Conservation (phyloP, 768 basidiomycete genomes). For the Suillus subalutaceus region DNA sequence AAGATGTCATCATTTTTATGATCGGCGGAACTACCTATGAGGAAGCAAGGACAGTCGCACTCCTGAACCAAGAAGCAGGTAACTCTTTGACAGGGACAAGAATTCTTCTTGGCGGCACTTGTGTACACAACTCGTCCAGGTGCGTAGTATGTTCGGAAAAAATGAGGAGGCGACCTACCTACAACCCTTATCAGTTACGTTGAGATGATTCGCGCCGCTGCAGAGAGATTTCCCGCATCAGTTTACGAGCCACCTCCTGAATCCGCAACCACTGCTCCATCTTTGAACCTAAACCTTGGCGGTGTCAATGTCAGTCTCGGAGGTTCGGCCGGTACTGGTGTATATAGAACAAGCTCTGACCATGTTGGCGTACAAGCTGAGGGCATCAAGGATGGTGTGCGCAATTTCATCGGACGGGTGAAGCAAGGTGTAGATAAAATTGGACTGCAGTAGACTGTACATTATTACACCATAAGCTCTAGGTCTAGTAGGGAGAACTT, state of each 20-base stretch:
- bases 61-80: constrained; percentile 82
- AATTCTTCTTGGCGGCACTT: constrained; percentile 90
- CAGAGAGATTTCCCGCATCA: constrained; percentile 58
- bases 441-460: constrained; percentile 29
- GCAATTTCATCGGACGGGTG: constrained; percentile 86
- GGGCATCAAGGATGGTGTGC: constrained; percentile 86
- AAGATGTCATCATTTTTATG: constrained; percentile 96
- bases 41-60: constrained; percentile 83
- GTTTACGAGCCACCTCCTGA: constrained; percentile 80
- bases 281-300: constrained; percentile 90
- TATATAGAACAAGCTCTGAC: constrained; percentile 82
- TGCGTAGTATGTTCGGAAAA: constrained; percentile 37
- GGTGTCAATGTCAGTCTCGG: constrained; percentile 93
- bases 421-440: constrained; percentile 79
- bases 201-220: constrained; percentile 83
- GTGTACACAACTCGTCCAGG: constrained; percentile 93
- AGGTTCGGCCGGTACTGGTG: constrained; percentile 79
- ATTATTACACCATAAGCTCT: not conserved
- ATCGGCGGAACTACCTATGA: constrained; percentile 97
- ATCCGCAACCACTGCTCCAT: constrained; percentile 69
- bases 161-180: constrained; percentile 4
- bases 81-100: constrained; percentile 65
- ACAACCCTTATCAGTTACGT: constrained; percentile 61
- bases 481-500: not conserved
- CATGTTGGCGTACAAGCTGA: constrained; percentile 78